Conservation (phyloP, 2,329 filamentous ascomycete species). For the Coniochaeta sp. region DNA sequence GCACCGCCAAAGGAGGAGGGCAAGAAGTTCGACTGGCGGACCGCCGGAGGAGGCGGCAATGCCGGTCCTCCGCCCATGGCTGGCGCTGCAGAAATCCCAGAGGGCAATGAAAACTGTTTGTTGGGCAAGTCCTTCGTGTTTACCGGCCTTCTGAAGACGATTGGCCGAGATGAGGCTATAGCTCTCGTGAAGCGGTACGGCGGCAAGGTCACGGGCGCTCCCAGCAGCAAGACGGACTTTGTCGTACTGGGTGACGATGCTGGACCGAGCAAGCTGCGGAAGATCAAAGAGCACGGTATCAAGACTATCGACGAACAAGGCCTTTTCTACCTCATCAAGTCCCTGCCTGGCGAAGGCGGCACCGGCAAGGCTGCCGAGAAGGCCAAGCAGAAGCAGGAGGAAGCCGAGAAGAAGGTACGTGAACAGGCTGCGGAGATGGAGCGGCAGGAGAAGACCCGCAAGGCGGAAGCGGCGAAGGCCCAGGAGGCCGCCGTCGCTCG, state of each 20-base stretch:
- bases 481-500: slow-evolving; percentile 42
- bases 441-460: slow-evolving; percentile 60
- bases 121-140: slow-evolving; percentile 90
- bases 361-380: slow-evolving; percentile 82
- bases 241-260: slow-evolving; percentile 89
- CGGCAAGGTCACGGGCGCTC: slow-evolving; percentile 77
- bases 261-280: slow-evolving; percentile 85
- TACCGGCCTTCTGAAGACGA: slow-evolving; percentile 74
- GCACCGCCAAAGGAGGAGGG: slow-evolving; percentile 67
- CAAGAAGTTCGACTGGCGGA: slow-evolving; percentile 75
- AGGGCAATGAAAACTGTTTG: slow-evolving; percentile 82
- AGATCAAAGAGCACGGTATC: slow-evolving; percentile 70
- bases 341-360: slow-evolving; percentile 78
- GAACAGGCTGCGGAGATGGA: slow-evolving; percentile 82
- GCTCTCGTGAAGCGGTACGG: slow-evolving; percentile 87
- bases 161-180: slow-evolving; percentile 79
- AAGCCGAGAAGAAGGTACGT: slow-evolving; percentile 76
- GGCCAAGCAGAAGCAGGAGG: slow-evolving; percentile 73
- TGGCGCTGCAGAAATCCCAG: slow-evolving; percentile 65
- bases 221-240: slow-evolving; percentile 89
- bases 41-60: slow-evolving; percentile 47
- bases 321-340: slow-evolving; percentile 75
- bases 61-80: slow-evolving; percentile 57
- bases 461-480: slow-evolving; percentile 44
- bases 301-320: slow-evolving; percentile 95